Conservation (phyloP, 2,329 filamentous ascomycete species). For the Pseudogymnoascus verrucosus region DNA sequence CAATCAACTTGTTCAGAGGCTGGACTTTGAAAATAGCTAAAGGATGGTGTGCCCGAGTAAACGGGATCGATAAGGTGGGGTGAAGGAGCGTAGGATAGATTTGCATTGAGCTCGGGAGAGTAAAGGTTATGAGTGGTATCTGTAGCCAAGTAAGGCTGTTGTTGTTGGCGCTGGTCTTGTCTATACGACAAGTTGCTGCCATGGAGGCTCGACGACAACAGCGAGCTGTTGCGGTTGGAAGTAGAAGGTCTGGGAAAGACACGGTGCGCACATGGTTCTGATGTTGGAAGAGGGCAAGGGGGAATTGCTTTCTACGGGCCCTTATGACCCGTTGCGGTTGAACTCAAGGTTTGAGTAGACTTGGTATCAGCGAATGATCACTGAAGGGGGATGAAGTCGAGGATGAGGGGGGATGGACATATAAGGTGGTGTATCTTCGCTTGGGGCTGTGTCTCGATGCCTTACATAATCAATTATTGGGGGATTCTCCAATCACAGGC, state of each 20-base stretch:
- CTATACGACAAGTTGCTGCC: slow-evolving; percentile 11
- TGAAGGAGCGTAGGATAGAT: slow-evolving; percentile 11
- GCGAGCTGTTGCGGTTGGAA: slow-evolving; percentile 13
- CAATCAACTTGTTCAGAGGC: not conserved
- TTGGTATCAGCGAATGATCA: slow-evolving; percentile 1
- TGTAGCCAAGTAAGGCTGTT: slow-evolving; percentile 6
- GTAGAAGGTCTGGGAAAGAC: slow-evolving; percentile 10
- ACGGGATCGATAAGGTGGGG: slow-evolving; percentile 15
- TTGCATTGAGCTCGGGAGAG: slow-evolving; percentile 4
- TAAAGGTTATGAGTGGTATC: slow-evolving; percentile 5
- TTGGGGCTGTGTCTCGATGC: not conserved
- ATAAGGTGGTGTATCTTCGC: not conserved
- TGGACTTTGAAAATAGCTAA: slow-evolving; percentile 1
- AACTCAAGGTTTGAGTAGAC: not conserved
- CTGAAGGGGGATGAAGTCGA: not conserved
- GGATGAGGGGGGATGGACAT: not conserved
- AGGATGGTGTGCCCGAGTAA: not conserved
- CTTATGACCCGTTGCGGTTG: slow-evolving; percentile 21
- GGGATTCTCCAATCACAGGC: not conserved
- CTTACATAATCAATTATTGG: not conserved
- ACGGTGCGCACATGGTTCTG: slow-evolving; percentile 5
- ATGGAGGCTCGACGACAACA: slow-evolving; percentile 15
- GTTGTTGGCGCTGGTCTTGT: not conserved
- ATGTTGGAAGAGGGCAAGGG: slow-evolving; percentile 15
- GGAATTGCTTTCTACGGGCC: slow-evolving; percentile 21